A percentile compares a stretch with the other conserved stretches of the same genome.
Evolutionary conservation across 495 filamentous ascomycete genomes (phyloP).

Genomic region (Lepidopterella palustris): DNA sequence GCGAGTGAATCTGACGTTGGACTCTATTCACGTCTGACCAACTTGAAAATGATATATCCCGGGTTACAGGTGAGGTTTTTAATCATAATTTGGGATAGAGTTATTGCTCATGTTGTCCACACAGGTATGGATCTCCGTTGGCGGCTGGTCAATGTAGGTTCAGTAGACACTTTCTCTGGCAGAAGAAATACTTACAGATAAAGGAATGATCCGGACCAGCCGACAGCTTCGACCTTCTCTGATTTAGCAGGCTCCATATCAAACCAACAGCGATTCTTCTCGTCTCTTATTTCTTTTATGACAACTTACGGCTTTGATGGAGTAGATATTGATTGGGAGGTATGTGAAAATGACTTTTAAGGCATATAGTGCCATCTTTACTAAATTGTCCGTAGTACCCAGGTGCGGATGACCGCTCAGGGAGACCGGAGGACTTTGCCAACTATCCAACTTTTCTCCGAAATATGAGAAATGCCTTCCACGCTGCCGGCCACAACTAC

Average conservation of each 20-base stretch:
- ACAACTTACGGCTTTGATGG: conserved; percentile 45
- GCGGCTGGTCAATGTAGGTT: too few species aligned
- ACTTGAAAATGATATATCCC: neutral
- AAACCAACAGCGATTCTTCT: conserved; percentile 40
- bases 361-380: too few species aligned
- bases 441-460: conserved; percentile 43
- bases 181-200: too few species aligned
- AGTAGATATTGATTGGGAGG: conserved; percentile 48
- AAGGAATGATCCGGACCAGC: too few species aligned
- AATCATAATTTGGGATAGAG: too few species aligned
- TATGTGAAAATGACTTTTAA: too few species aligned
- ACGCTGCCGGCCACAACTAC: conserved; percentile 22
- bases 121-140: too few species aligned
- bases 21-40: neutral
- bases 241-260: conserved; percentile 27
- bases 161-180: too few species aligned
- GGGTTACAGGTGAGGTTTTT: neutral
- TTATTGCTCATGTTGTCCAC: too few species aligned
- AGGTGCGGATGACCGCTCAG: conserved; percentile 42
- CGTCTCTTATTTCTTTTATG: conserved; percentile 42
- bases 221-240: too few species aligned
- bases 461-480: conserved; percentile 30
- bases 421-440: conserved; percentile 34
- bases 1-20: too few species aligned
- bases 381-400: too few species aligned